Base-by-base conservation (phyloP, 495 filamentous ascomycete species). In the Cercophora samala region DNA sequence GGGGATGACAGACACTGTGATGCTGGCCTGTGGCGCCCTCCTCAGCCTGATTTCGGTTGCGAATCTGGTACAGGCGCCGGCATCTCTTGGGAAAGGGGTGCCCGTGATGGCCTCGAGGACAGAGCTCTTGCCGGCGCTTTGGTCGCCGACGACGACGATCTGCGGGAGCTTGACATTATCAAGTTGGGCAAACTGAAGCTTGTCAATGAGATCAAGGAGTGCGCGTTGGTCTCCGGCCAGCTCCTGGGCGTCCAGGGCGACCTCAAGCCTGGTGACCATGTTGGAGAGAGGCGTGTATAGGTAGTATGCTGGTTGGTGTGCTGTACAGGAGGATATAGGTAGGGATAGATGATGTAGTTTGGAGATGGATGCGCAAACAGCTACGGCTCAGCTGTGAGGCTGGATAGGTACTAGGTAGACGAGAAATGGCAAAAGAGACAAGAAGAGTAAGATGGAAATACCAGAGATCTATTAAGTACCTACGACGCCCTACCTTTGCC, bases 91-190 rank as follows among this genome's bases (percentile, higher is more conserved):
- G 66, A 93, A 92, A 0, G 85, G 84, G 18, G 91, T 86, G 52
- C 87, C 83, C 0, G 89, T 88, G 58, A 94, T 85, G 0, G 88
- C 90, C 76, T 92, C 89, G 0, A 93, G 83, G 0, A 93, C 88
- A 0, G 89, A 92, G 70, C 87, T 90, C 69, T 92, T 93, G 2
- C 90, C 90, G 13, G 85, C 84, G 0, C 87, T 89, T 68, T 91
- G 89, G 70, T 90, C 85, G 0, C 90, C 90, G 65, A 88, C 88
- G n/a, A 92, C 89, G 15, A 92, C 82, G 24, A 94, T 79, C 66
- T 92, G 89, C 0, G 91, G 91, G 0, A 91, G 81, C 62, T 78
- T 79, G 67, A 78, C 76, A 75, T 76, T 76, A 62, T 79, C 76
- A 25, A 79, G 72, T 61, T 78, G 77, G 21, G 77, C 77, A 64